Conservation (phyloP, 179 eudicot species). For the Vitellaria paradoxa region DNA sequence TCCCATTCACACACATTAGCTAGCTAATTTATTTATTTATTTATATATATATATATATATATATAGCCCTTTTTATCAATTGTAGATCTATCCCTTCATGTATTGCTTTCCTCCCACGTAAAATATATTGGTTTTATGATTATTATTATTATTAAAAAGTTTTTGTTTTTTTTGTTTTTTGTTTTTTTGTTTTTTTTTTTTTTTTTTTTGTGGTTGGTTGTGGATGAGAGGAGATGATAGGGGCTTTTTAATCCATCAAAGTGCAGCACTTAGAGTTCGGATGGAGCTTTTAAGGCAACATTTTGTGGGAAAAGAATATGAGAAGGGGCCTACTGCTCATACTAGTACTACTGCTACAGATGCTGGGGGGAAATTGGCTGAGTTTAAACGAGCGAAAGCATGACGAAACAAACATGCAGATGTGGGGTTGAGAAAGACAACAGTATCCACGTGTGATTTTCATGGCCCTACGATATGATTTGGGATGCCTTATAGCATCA, state of each 20-base stretch:
- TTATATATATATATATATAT: too few relatives aligned
- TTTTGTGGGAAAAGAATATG: slow-evolving; percentile 13
- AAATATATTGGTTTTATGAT: neutral
- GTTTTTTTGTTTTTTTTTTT: too few relatives aligned
- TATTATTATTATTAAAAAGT: neutral
- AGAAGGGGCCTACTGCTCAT: neutral
- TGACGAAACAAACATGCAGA: slow-evolving; percentile 33
- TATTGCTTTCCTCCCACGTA: slow-evolving; percentile 34
- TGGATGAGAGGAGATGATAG: neutral
- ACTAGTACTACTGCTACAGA: neutral
- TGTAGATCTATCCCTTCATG: slow-evolving; percentile 26
- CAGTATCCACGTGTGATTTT: slow-evolving; percentile 24
- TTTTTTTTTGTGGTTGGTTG: neutral
- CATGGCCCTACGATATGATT: slow-evolving; percentile 12
- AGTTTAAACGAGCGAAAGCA: slow-evolving; percentile 49
- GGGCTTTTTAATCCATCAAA: slow-evolving; percentile 17
- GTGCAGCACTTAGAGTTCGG: slow-evolving; percentile 25
- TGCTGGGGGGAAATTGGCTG: slow-evolving; percentile 6
- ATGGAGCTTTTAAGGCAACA: slow-evolving; percentile 14
- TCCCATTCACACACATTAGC: neutral
- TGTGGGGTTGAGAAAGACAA: slow-evolving; percentile 18
- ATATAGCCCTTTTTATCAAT: slow-evolving; percentile 11
- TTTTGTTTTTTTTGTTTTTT: neutral
- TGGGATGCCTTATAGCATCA: slow-evolving; percentile 19
- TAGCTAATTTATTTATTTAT: neutral